Conservation (phyloP, 129 eudicot genomes). For the Deinandra increscens region DNA sequence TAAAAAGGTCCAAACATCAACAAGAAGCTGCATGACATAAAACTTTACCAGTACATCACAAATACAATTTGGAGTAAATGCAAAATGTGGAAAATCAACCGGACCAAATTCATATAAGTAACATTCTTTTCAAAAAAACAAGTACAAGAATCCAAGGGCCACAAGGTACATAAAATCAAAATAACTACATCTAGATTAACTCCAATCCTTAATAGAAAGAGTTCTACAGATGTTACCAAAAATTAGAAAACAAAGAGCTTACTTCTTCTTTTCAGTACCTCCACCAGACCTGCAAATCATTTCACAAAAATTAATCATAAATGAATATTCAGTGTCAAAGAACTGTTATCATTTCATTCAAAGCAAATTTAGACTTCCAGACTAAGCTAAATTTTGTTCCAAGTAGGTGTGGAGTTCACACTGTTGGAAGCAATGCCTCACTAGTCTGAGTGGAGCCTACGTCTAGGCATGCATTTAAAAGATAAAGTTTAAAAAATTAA, state of each 20-base stretch:
- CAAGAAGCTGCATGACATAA: neutral
- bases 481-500: too few species aligned
- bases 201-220: neutral
- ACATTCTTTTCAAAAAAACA: conserved; percentile 12
- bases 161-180: conserved; percentile 11
- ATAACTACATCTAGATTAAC: conserved; percentile 15
- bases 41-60: neutral
- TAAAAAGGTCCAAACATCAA: too few species aligned
- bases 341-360: neutral
- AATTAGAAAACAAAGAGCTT: conserved; percentile 28
- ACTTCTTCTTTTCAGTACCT: conserved; percentile 72
- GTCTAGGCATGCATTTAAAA: too few species aligned
- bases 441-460: too few species aligned
- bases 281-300: conserved; percentile 57
- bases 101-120: neutral
- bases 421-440: too few species aligned
- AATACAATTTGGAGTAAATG: neutral
- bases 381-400: too few species aligned
- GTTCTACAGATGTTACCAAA: conserved; percentile 18
- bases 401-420: too few species aligned
- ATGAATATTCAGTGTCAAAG: neutral
- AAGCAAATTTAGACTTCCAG: neutral
- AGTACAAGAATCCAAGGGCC: conserved; percentile 16
- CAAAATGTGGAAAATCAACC: neutral
- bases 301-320: neutral